A percentile compares a stretch with the other conserved stretches of the same genome.
Conservation (phyloP, 163 green algal species). For the Scenedesmus sp. region DNA sequence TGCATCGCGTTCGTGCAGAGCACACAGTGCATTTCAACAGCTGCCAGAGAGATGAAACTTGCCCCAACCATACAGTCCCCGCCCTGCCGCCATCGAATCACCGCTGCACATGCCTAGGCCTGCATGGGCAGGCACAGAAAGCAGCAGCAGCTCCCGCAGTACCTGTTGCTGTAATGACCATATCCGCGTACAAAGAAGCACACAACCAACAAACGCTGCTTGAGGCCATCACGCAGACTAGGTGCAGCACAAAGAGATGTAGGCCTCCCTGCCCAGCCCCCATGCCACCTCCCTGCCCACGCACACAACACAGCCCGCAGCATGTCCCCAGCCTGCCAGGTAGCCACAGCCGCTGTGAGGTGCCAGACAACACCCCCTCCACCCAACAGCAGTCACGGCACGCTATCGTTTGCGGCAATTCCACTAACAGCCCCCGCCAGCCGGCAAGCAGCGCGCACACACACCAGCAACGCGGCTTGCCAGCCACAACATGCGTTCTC, state of each 20-base stretch:
- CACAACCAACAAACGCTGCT: neutral
- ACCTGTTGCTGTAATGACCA: neutral
- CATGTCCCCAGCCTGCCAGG: neutral
- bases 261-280: neutral
- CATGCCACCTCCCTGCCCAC: neutral
- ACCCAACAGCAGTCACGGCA: neutral
- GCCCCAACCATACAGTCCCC: neutral
- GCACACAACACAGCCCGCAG: neutral
- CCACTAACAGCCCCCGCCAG: neutral
- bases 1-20: neutral
- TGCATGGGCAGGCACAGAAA: neutral
- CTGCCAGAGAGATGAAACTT: neutral
- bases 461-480: neutral
- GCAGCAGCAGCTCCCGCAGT: neutral
- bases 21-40: neutral
- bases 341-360: neutral
- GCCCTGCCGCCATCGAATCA: neutral
- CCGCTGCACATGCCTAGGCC: neutral
- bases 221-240: neutral
- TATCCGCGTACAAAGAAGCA: neutral
- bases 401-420: neutral
- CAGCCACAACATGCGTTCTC: neutral
- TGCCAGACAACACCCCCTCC: neutral
- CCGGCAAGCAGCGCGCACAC: neutral
- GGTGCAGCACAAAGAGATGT: neutral